These are phyloP conservation scores for Beauveria bassiana DNA, from an alignment of 2,329 filamentous ascomycete species.

Conservation along the genomic window DNA sequence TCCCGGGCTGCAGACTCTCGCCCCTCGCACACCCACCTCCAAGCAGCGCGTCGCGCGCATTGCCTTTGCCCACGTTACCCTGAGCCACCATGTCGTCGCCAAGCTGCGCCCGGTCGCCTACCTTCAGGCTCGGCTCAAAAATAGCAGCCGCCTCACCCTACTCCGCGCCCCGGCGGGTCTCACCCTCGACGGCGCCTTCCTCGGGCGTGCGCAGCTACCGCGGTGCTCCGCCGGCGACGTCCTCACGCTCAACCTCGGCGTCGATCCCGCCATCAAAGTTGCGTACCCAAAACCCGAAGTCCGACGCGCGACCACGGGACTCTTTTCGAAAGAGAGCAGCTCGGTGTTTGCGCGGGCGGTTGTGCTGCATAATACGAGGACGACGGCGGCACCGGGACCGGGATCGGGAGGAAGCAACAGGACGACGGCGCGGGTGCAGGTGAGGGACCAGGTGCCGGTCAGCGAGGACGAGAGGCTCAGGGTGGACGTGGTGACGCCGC, in stretches of 20 bases:
- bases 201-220: slow-evolving; percentile 46
- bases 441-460: slow-evolving; percentile 51
- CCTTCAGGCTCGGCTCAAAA: slow-evolving; percentile 49
- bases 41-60: slow-evolving; percentile 55
- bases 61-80: slow-evolving; percentile 39
- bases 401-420: slow-evolving; percentile 22
- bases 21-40: slow-evolving; percentile 39
- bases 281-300: slow-evolving; percentile 46
- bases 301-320: slow-evolving; percentile 37
- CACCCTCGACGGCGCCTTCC: slow-evolving; percentile 55
- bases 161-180: slow-evolving; percentile 48
- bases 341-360: slow-evolving; percentile 38
- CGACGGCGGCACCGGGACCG: background rate
- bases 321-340: slow-evolving; percentile 43
- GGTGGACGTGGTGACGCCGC: slow-evolving; percentile 40
- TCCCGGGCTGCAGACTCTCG: slow-evolving; percentile 48
- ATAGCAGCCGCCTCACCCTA: slow-evolving; percentile 47
- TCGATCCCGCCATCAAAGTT: slow-evolving; percentile 47
- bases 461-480: slow-evolving; percentile 48
- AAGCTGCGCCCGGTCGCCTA: slow-evolving; percentile 54
- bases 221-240: slow-evolving; percentile 43
- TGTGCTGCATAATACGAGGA: slow-evolving; percentile 39
- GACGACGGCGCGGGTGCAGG: slow-evolving; percentile 35
- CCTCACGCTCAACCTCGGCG: slow-evolving; percentile 45
- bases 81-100: slow-evolving; percentile 51